A percentile compares a stretch with the other conserved stretches of the same genome.
Conservation (phyloP, 306 rosid genomes). For the Prunus mume region DNA sequence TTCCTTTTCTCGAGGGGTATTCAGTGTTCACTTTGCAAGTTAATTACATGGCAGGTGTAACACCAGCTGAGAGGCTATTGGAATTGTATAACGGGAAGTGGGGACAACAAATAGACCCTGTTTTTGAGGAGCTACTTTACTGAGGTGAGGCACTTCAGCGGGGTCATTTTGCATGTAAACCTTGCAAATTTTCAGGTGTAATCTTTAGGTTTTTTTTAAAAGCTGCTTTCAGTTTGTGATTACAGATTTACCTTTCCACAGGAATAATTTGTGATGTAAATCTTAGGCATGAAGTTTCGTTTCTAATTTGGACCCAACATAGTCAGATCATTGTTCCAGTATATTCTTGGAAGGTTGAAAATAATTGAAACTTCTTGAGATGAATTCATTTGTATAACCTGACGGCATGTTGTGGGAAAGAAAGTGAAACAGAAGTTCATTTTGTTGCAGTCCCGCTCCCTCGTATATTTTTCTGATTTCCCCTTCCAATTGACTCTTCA, state of each 20-base stretch:
- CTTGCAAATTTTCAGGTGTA: slow-evolving; percentile 25
- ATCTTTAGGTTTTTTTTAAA: slow-evolving; percentile 16
- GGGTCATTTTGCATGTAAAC: slow-evolving; percentile 30
- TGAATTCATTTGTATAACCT: slow-evolving; percentile 6
- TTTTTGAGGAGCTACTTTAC: slow-evolving; percentile 85
- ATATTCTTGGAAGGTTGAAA: background rate
- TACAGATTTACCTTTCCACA: slow-evolving; percentile 7
- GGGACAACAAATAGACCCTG: slow-evolving; percentile 81
- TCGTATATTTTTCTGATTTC: background rate
- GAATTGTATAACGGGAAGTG: slow-evolving; percentile 78
- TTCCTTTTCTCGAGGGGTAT: background rate
- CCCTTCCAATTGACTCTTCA: background rate
- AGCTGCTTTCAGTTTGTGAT: slow-evolving; percentile 24
- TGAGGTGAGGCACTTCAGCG: slow-evolving; percentile 44
- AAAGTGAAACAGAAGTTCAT: slow-evolving; percentile 12
- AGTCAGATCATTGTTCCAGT: slow-evolving; percentile 1
- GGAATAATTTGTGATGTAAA: slow-evolving; percentile 38
- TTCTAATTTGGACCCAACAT: slow-evolving; percentile 10
- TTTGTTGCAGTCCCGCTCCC: background rate
- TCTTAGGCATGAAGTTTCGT: slow-evolving; percentile 32
- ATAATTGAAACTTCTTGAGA: slow-evolving; percentile 1
- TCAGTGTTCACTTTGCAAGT: background rate
- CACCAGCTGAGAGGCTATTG: slow-evolving; percentile 91
- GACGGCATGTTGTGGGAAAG: background rate
- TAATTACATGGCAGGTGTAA: slow-evolving; percentile 56